Evolutionary conservation across 2,329 filamentous ascomycete genomes (phyloP), one percentile per base, ranked within the genome.

Genomic region (Juglanconis oblonga): DNA sequence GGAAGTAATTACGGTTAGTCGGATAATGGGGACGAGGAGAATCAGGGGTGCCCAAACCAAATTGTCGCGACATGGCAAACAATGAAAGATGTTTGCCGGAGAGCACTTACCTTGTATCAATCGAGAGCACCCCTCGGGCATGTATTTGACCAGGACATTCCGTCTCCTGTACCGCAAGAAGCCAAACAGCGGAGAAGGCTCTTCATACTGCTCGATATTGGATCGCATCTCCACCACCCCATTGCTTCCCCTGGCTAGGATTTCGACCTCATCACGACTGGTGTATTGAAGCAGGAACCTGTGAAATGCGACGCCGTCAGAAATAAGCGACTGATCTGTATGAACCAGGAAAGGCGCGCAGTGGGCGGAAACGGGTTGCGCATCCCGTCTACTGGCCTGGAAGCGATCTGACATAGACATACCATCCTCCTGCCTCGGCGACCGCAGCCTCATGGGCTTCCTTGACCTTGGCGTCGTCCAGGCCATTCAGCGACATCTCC

Each of bases 281-380:
- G 86, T 82, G 77, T 99, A 99, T 73, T 94, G 93, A 68, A 99
- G 86, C 64, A 98, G 85, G 70, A 99, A 95, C 95, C 95, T 98
- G 71, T 67, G 24, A 61, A 57, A 55, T 44, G 14, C 50, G 47
- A 42, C 29, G 5, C 33, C 31, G 40, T 38, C 33, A 51, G 40
- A 42, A 17, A 52, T 63, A 45, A 63, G 61, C 47, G 51, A 47
- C 40, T 52, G 36, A 36, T 31, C 10, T 60, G 57, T 50, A 54
- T 38, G 40, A 44, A 33, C 51, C 35, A 50, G 17, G 13, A 7
- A 38, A 6, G 36, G 13, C n/a, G 35, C 33, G 13, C 11, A 29
- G 5, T 17, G 13, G 38, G 13, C 11, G 11, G 14, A 31, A 33
- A n/a, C 38, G 31, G 7, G 36, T 29, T 31, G 44, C 55, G 56